Conservation (phyloP, 352 stramenopile genomes). For the Globisporangium megalacanthum region DNA sequence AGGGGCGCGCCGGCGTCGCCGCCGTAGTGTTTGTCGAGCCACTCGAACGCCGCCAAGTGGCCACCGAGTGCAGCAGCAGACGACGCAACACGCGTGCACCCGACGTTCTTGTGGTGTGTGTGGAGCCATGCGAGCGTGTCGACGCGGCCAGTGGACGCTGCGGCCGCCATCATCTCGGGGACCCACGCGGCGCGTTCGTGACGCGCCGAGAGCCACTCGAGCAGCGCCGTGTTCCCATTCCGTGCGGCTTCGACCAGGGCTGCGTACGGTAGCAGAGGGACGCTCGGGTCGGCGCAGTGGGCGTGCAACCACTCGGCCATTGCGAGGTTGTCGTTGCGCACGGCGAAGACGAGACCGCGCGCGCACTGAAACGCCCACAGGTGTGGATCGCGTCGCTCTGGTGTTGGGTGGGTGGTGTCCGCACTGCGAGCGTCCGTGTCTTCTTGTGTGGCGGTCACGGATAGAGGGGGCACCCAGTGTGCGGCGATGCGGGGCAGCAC, state of each 20-base stretch:
- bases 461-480: not conserved
- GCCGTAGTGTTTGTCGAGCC: conserved; percentile 1
- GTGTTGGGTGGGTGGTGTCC: too few species aligned
- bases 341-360: not conserved
- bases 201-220: conserved; percentile 1
- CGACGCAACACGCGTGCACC: not conserved
- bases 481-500: not conserved
- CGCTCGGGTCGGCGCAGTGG: not conserved
- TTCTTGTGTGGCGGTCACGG: too few species aligned
- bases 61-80: not conserved
- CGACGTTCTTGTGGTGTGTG: not conserved
- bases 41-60: not conserved
- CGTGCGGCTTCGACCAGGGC: not conserved
- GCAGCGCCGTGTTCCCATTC: not conserved
- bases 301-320: conserved; percentile 2
- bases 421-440: too few species aligned
- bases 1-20: not conserved
- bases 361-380: not conserved
- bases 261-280: not conserved
- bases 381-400: too few species aligned
- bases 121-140: not conserved
- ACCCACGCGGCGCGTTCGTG: not conserved
- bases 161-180: conserved; percentile 1
- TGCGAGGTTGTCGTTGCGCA: not conserved
- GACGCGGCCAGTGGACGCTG: not conserved